These are phyloP conservation scores for Talaromyces piceae DNA, from an alignment of 2,329 filamentous ascomycete species.

Conservation along the genomic window DNA sequence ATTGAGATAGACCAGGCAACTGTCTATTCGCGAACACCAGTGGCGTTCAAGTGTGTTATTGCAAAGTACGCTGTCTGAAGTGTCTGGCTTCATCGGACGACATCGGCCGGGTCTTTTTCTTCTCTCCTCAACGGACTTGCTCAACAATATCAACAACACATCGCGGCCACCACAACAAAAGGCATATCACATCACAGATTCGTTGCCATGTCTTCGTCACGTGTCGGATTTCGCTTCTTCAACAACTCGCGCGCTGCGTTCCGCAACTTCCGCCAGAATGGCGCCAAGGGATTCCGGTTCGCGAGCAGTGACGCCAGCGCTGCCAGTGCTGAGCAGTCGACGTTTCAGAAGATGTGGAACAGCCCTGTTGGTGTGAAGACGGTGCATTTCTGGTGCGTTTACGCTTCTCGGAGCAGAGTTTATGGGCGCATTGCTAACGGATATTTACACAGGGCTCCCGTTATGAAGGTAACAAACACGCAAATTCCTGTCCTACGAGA, in stretches of 20 bases:
- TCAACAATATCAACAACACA: too few relatives aligned
- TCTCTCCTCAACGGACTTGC: neutral
- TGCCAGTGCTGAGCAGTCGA: slow-evolving; percentile 38
- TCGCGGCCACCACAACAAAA: slow-evolving; percentile 6
- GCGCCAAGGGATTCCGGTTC: slow-evolving; percentile 54
- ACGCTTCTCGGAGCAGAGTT: neutral
- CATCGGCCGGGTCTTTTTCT: neutral
- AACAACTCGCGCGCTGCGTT: slow-evolving; percentile 43
- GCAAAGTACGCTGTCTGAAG: too few relatives aligned
- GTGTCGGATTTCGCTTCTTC: slow-evolving; percentile 52
- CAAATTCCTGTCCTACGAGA: too few relatives aligned
- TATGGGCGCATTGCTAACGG: slow-evolving; percentile 10
- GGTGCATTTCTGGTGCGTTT: slow-evolving; percentile 84
- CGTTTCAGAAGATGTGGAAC: slow-evolving; percentile 73
- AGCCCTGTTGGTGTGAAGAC: slow-evolving; percentile 80
- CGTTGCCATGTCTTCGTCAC: slow-evolving; percentile 39
- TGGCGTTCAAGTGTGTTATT: too few relatives aligned
- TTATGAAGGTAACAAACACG: slow-evolving; percentile 69
- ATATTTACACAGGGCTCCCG: slow-evolving; percentile 61
- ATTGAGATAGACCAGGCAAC: neutral
- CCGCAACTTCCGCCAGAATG: slow-evolving; percentile 48
- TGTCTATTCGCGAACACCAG: too few relatives aligned
- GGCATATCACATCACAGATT: slow-evolving; percentile 15
- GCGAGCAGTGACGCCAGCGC: slow-evolving; percentile 58
- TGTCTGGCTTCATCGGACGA: too few relatives aligned